These are phyloP conservation scores for Agaricales sp. DNA, from an alignment of 1,284 basidiomycete genomes.

Conservation along the genomic window DNA sequence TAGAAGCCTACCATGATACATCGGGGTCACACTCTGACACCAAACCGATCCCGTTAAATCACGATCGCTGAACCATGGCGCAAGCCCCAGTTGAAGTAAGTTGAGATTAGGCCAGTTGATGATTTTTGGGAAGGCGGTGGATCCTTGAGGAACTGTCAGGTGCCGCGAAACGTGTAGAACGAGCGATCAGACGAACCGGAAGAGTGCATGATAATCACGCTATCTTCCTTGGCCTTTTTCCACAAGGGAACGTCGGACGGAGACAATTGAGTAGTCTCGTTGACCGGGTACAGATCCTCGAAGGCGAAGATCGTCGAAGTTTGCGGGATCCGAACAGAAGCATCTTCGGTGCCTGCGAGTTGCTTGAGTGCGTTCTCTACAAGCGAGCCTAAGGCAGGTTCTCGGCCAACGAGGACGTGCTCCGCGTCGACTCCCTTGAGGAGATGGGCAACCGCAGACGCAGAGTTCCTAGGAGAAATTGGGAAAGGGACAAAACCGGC, in stretches of 20 bases:
- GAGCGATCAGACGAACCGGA: constrained; percentile 18
- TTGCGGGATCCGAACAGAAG: constrained; percentile 3
- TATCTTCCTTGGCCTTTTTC: constrained; percentile 5
- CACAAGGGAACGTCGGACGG: constrained; percentile 6
- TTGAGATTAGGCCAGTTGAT: constrained; percentile 13
- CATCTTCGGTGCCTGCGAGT: background rate
- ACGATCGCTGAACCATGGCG: constrained; percentile 13
- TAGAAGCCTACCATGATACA: constrained; percentile 14
- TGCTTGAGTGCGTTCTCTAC: constrained; percentile 7
- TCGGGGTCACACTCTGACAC: constrained; percentile 10
- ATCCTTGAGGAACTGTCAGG: too few species aligned
- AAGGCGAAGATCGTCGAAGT: constrained; percentile 10
- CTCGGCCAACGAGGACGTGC: constrained; percentile 18
- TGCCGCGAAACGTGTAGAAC: too few species aligned
- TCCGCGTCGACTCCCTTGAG: constrained; percentile 13
- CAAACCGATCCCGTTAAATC: constrained; percentile 11
- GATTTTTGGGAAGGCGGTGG: constrained; percentile 15
- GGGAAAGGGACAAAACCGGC: constrained; percentile 19
- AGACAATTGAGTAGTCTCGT: background rate
- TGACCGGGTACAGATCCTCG: constrained; percentile 9
- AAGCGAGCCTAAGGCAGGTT: constrained; percentile 18
- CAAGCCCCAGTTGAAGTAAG: constrained; percentile 8
- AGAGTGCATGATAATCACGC: constrained; percentile 22
- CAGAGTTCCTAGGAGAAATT: constrained; percentile 25
- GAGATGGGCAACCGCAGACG: constrained; percentile 21